Conservation (phyloP, 495 filamentous ascomycete species). For the Penicillium paradoxum region DNA sequence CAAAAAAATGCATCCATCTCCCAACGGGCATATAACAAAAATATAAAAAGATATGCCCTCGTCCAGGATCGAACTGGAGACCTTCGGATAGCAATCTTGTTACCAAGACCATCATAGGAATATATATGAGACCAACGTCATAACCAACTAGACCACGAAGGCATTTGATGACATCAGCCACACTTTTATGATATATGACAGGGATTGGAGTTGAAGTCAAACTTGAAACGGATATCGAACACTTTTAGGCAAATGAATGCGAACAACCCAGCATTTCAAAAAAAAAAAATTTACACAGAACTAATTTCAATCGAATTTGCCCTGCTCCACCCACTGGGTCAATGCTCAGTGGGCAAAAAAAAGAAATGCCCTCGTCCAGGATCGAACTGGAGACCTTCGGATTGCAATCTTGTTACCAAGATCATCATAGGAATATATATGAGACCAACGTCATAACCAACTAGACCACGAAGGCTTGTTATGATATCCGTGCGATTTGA, state of each 20-base stretch:
- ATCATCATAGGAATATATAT: conserved; percentile 8
- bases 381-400: conserved; percentile 14
- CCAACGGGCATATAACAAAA: no score
- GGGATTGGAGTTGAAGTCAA: no score
- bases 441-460: conserved; percentile 14
- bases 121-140: conserved; percentile 11
- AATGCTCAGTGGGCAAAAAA: no score
- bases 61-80: conserved; percentile 13
- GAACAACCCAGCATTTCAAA: no score
- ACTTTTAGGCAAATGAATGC: no score
- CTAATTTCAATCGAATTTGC: no score
- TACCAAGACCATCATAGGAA: conserved; percentile 7
- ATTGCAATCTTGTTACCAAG: conserved; percentile 12
- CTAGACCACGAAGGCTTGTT: conserved; percentile 9
- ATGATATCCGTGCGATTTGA: neutral
- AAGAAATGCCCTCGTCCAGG: conserved; percentile 11
- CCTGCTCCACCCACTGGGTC: no score
- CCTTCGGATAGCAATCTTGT: conserved; percentile 9
- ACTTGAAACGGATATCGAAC: no score
- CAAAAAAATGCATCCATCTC: no score
- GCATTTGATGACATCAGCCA: neutral
- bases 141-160: conserved; percentile 12
- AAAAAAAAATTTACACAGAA: neutral
- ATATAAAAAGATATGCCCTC: conserved; percentile 7
- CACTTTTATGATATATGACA: neutral